A percentile compares a stretch with the other conserved stretches of the same genome.
Evolutionary conservation across 768 basidiomycete genomes (phyloP).

Genomic region (Cyclocybe cylindracea): DNA sequence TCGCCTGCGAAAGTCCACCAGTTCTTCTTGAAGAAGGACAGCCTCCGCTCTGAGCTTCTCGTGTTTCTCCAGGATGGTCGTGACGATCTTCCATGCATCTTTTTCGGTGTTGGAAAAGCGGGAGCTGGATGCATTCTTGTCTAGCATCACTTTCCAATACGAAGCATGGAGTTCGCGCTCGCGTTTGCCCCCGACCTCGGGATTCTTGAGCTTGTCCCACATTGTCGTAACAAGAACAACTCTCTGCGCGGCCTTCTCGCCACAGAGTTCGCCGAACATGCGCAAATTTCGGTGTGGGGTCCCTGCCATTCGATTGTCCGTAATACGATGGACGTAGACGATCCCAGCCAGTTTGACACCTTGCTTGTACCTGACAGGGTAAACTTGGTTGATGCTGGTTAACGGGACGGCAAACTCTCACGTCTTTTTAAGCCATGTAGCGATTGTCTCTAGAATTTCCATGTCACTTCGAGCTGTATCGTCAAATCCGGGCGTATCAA

Average conservation of each 20-base stretch:
- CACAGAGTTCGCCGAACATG: constrained; percentile 16
- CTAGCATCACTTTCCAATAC: constrained; percentile 15
- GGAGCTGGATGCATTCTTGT: constrained; percentile 2
- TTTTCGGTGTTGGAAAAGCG: constrained; percentile 14
- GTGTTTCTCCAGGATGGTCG: constrained; percentile 6
- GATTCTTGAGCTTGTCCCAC: constrained; percentile 8
- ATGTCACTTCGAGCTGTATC: constrained; percentile 9
- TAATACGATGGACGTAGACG: constrained; percentile 14
- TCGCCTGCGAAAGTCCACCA: constrained; percentile 6
- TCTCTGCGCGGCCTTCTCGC: constrained; percentile 6
- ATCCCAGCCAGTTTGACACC: constrained; percentile 5
- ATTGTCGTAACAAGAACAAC: constrained; percentile 17
- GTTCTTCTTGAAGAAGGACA: constrained; percentile 18
- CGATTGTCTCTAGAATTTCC: constrained; percentile 12
- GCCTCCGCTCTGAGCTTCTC: background rate
- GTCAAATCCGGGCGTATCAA: constrained; percentile 20
- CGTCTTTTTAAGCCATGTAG: constrained; percentile 14
- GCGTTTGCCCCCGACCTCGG: constrained; percentile 7
- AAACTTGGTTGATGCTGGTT: background rate
- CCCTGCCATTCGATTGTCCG: constrained; percentile 10
- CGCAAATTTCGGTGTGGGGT: constrained; percentile 7
- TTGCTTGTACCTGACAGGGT: background rate
- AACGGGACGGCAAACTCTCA: background rate
- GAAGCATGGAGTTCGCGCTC: constrained; percentile 23
- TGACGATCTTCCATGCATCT: constrained; percentile 17